Conservation (phyloP, 768 basidiomycete genomes). For the Kwoniella shandongensis region DNA sequence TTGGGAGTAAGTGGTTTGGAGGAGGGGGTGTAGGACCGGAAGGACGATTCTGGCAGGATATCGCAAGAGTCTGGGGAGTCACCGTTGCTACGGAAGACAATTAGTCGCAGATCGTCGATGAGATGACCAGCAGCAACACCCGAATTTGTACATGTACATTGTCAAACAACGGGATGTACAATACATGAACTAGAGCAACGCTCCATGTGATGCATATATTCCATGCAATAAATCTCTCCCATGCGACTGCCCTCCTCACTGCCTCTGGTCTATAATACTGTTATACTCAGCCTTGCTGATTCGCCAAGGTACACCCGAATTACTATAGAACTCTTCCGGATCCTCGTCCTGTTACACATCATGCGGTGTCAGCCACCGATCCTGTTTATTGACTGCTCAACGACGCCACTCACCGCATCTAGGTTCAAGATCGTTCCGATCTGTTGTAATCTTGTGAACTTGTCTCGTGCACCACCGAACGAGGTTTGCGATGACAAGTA, state of each 20-base stretch:
- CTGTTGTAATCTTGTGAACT: constrained; percentile 87
- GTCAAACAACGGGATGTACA: no score
- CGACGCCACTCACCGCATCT: constrained; percentile 57
- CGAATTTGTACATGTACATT: no score
- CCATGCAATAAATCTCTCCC: not conserved
- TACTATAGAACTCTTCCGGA: constrained; percentile 89
- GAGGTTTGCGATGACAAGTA: constrained; percentile 84
- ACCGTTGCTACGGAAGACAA: constrained; percentile 10
- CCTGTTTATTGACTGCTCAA: no score
- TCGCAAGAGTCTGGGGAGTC: constrained; percentile 30
- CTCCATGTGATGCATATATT: constrained; percentile 1
- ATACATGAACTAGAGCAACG: no score
- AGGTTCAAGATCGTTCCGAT: constrained; percentile 88
- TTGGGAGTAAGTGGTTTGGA: constrained; percentile 23
- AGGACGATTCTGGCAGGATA: constrained; percentile 29
- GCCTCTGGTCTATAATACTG: constrained; percentile 36
- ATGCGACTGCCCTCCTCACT: no score
- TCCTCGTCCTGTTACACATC: constrained; percentile 73
- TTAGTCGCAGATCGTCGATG: not conserved
- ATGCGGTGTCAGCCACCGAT: constrained; percentile 8
- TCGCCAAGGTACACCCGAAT: constrained; percentile 68
- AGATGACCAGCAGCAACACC: no score
- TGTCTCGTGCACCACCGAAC: constrained; percentile 87
- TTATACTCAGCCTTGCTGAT: constrained; percentile 42
- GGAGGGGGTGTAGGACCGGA: constrained; percentile 7